Evolutionary conservation across 2,329 filamentous ascomycete species (phyloP).

Genomic region (Fusarium oligoseptatum): DNA sequence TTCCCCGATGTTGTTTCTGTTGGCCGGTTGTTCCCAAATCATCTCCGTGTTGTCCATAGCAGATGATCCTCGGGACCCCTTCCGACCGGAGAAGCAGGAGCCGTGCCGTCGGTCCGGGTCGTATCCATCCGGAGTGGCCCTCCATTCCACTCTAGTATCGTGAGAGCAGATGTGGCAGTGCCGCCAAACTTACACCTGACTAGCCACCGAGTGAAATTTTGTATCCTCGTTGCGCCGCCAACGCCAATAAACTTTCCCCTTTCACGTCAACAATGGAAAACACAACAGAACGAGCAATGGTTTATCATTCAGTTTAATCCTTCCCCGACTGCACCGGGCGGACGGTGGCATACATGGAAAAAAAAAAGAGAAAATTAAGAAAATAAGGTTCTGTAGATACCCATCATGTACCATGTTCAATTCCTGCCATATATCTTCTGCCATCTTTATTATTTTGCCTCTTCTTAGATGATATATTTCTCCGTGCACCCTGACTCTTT

Average conservation of each 20-base stretch:
- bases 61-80: not conserved
- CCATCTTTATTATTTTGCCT: not conserved
- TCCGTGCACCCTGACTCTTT: not conserved
- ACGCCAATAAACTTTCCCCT: not conserved
- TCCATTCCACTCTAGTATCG: not conserved
- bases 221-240: not conserved
- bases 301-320: not conserved
- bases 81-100: not conserved
- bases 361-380: not conserved
- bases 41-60: not conserved
- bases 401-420: not conserved
- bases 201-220: not conserved
- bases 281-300: not conserved
- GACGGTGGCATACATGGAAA: not conserved
- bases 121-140: not conserved
- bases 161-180: not conserved
- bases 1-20: not conserved
- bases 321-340: not conserved
- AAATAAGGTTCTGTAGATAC: not conserved
- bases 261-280: not conserved
- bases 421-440: not conserved
- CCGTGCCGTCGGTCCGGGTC: not conserved
- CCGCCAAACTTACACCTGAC: not conserved
- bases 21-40: not conserved
- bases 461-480: not conserved